Evolutionary conservation across 2,329 filamentous ascomycete species (phyloP), one percentile per base, ranked within the genome.

Genomic region (Cladosporium sp.): DNA sequence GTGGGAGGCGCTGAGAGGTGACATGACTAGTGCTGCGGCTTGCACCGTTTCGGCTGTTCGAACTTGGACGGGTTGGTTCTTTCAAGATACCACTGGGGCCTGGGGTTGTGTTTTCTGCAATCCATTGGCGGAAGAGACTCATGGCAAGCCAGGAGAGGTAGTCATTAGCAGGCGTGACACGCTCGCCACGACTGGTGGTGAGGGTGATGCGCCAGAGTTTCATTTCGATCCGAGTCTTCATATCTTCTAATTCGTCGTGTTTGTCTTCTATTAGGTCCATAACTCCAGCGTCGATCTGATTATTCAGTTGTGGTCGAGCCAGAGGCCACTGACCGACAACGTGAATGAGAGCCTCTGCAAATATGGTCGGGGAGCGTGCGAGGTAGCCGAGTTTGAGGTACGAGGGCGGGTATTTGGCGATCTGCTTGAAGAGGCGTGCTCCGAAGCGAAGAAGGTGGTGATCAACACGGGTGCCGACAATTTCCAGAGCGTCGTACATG

Each of bases 211-310:
- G 87, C 79, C 96, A 96, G 14, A 98, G 86, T 64, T 90, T 89
- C 24, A 88, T 88, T 75, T 97, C 94, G 26, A 95, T 86, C 32
- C 90, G 88, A 41, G 88, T 86, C 68, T 96, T 92, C 8, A 89
- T 85, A 73, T 97, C 93, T 69, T 93, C 90, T 21, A 97, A 84
- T 77, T 97, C 93, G 71, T 96, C 92, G 5, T 95, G 92, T 78
- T 97, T 97, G 79, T 97, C 93, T 77, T 97, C 92, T 68, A 97
- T 96, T 41, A 97, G 85, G 71, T 97, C 93, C 11, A 97, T 83
- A 0, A 97, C 92, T 0, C 86, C 78, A 30, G 90, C 87, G 0
- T 93, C 91, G 49, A 96, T 84, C 34, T 90, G 84, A 67, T 87
- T 85, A 66, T 92, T 88, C 41, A 97, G 86, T 72, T 92, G 92